Base-by-base conservation (phyloP, 805 yeast species). In the Candida krabiensis region DNA sequence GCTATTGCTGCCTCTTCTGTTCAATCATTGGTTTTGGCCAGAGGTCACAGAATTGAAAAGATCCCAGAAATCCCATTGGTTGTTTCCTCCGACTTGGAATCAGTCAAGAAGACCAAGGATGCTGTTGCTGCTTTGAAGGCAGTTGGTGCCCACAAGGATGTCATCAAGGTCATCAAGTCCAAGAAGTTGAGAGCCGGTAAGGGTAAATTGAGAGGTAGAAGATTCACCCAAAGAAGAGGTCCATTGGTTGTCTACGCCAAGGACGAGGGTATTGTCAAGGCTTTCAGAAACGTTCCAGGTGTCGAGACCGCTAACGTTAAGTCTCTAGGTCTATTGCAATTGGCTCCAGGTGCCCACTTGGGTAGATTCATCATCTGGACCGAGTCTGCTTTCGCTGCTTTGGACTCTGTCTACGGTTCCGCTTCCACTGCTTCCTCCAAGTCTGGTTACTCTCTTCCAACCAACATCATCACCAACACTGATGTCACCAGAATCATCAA, bases 331-430 rank as follows among this genome's bases (percentile, higher is more conserved):
- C 80, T 93, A 64, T 84, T 93, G 71, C 98, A 91, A 80, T 86
- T 93, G 67, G 99, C 99, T 64, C 99, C 99, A 74, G 99, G 99
- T 85, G 96, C 98, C 69, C 99, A 93, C 82, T 79, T 93, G 66
- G 99, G 99, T 80, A 90, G 99, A 83, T 93, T 93, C 67, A 85
- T 93, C 67, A 88, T 93, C 88, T 93, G 99, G 99, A 90, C 99
- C 68, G 96, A 90, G 80, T 77, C 88, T 70, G 99, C 99, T 70
- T 89, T 93, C 73, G 85, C 90, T 70, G 81, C 90, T 65, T 82
- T 93, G 68, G 99, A 93, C 81, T 77, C 89, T 55, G 86, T 93
- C 79, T 93, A 93, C 93, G 96, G 96, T 71, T 80, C 96, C 56
- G 95, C 85, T 69, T 69, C 90, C 62, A 80, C 84, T 68, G 79